Conservation (phyloP, 2,329 filamentous ascomycete genomes). For the Ophiostoma fasciatum region DNA sequence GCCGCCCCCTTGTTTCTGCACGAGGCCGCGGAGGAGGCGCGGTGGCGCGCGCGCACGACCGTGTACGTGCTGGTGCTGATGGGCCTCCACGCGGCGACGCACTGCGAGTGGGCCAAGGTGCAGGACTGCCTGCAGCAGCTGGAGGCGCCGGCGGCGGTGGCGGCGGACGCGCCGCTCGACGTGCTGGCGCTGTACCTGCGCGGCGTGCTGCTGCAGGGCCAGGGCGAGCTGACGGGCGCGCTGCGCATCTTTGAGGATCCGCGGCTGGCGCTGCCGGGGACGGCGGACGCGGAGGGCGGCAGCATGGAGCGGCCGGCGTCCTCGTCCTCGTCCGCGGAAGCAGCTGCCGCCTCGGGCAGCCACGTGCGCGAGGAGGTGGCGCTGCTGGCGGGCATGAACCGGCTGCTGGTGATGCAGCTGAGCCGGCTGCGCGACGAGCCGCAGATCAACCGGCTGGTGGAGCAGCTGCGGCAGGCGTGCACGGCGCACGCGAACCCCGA, state of each 20-base stretch:
- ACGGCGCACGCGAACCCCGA: constrained; percentile 55
- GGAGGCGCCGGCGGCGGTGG: constrained; percentile 26
- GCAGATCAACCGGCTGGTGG: constrained; percentile 45
- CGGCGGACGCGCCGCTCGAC: constrained; percentile 29
- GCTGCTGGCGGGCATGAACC: constrained; percentile 53
- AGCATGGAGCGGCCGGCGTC: constrained; percentile 16
- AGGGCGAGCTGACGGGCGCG: constrained; percentile 56
- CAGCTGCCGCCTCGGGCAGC: constrained; percentile 20
- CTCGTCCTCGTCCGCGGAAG: constrained; percentile 13
- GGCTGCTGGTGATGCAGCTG: constrained; percentile 58
- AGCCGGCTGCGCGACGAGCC: constrained; percentile 40
- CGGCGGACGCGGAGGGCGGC: constrained; percentile 13
- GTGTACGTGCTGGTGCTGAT: constrained; percentile 59
- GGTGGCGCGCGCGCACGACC: constrained; percentile 51
- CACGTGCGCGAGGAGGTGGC: constrained; percentile 43
- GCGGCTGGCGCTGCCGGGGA: constrained; percentile 34
- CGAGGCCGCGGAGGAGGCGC: constrained; percentile 40
- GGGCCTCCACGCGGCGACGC: constrained; percentile 53
- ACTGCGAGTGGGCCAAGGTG: constrained; percentile 55
- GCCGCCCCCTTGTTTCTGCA: constrained; percentile 33
- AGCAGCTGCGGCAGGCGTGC: constrained; percentile 53
- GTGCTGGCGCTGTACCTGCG: constrained; percentile 55
- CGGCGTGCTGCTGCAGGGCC: constrained; percentile 63
- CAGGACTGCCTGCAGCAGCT: constrained; percentile 41
- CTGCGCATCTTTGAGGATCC: constrained; percentile 49